Evolutionary conservation across 257 asterid genomes (phyloP).

Genomic region (Mentha longifolia): DNA sequence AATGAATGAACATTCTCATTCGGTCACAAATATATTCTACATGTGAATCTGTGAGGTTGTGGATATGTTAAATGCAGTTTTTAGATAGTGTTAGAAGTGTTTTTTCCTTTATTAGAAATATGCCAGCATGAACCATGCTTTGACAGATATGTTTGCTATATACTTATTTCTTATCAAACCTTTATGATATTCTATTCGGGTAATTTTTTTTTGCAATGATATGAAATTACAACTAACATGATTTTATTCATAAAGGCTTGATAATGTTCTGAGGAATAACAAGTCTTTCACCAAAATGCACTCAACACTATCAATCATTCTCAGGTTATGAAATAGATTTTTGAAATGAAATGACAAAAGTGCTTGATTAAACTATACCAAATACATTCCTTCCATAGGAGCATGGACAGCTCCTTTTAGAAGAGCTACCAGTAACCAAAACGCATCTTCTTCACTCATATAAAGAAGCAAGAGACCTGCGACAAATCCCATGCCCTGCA

Average conservation of each 20-base stretch:
- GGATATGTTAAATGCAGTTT: not conserved
- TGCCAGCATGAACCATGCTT: not conserved
- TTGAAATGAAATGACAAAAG: not conserved
- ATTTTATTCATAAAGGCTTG: conserved; percentile 8
- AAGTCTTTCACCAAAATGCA: not conserved
- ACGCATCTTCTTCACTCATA: conserved; percentile 99
- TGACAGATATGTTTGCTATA: not conserved
- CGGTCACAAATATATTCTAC: not conserved
- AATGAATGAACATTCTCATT: too few species aligned
- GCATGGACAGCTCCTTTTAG: conserved; percentile 98
- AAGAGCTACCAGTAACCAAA: conserved; percentile 99
- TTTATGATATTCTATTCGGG: not conserved
- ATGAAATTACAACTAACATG: not conserved
- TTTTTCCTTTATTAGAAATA: not conserved
- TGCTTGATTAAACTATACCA: conserved; percentile 55
- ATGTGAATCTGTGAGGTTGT: not conserved
- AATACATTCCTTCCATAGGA: conserved; percentile 98
- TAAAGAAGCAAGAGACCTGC: conserved; percentile 97
- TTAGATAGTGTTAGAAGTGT: not conserved
- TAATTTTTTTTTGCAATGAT: not conserved
- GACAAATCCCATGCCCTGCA: conserved; percentile 99
- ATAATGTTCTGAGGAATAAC: not conserved
- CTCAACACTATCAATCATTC: conserved; percentile 12
- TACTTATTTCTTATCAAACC: not conserved
- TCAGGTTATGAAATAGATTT: not conserved